Conservation (phyloP, 2,329 filamentous ascomycete species). For the Epichloe bromicola region DNA sequence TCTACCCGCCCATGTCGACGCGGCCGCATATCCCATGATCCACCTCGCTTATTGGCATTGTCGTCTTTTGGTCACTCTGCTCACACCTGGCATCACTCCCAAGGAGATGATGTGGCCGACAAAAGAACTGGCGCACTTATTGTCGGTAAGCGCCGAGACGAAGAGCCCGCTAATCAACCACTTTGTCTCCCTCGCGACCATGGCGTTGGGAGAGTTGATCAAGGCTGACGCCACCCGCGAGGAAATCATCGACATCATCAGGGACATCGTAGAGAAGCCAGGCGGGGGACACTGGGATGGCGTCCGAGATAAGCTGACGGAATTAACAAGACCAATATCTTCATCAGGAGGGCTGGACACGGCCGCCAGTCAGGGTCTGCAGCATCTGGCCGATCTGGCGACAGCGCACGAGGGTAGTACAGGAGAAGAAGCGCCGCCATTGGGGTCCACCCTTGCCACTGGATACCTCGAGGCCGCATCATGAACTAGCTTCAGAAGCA, state of each 20-base stretch:
- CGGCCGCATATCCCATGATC: conserved; percentile 39
- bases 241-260: conserved; percentile 42
- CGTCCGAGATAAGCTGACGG: conserved; percentile 32
- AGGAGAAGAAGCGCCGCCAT: conserved; percentile 18
- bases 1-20: conserved; percentile 44
- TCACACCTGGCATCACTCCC: conserved; percentile 41
- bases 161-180: conserved; percentile 55
- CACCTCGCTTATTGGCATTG: conserved; percentile 60
- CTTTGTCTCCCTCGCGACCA: conserved; percentile 44
- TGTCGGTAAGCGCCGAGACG: conserved; percentile 40
- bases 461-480: conserved; percentile 20
- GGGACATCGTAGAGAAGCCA: conserved; percentile 42
- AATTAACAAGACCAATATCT: conserved; percentile 22
- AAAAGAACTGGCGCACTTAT: conserved; percentile 42
- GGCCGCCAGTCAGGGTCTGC: conserved; percentile 39
- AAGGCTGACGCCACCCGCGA: conserved; percentile 42
- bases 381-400: conserved; percentile 47
- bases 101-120: conserved; percentile 48
- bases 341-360: conserved; percentile 18
- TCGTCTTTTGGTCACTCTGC: conserved; percentile 49
- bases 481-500: background rate
- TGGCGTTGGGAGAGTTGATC: conserved; percentile 48
- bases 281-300: conserved; percentile 42
- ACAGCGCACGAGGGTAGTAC: conserved; percentile 27
- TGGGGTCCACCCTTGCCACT: conserved; percentile 20